These are phyloP conservation scores for Stephanodiscus triporus DNA, from an alignment of 108 stramenopile species.

Conservation along the genomic window DNA sequence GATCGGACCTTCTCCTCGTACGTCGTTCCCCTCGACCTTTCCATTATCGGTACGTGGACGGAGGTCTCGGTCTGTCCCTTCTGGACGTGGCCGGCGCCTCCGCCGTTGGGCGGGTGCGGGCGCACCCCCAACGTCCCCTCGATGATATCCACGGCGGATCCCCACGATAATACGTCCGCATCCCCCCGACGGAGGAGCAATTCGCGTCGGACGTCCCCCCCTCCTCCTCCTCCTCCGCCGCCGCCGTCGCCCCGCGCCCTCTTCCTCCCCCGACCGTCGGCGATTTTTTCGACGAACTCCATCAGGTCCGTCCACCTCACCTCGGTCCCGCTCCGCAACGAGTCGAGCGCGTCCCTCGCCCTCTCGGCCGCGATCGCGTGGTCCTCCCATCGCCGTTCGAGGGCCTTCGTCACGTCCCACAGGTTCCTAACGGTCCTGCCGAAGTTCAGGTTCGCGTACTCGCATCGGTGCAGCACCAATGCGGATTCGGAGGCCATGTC, in stretches of 20 bases:
- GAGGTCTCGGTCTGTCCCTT: slow-evolving; percentile 50
- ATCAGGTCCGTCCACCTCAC: slow-evolving; percentile 60
- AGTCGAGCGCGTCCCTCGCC: slow-evolving; percentile 66
- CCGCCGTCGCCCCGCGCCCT: slow-evolving; percentile 17
- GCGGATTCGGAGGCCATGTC: slow-evolving; percentile 88
- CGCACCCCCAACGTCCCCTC: slow-evolving; percentile 21
- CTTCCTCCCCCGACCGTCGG: slow-evolving; percentile 59
- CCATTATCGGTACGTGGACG: slow-evolving; percentile 71
- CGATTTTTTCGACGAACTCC: slow-evolving; percentile 53
- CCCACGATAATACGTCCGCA: slow-evolving; percentile 27
- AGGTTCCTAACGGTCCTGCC: slow-evolving; percentile 76
- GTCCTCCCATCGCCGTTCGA: slow-evolving; percentile 81
- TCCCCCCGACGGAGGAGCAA: background rate
- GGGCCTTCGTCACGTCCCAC: slow-evolving; percentile 66
- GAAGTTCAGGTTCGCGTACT: slow-evolving; percentile 70
- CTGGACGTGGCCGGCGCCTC: slow-evolving; percentile 22
- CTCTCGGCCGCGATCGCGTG: slow-evolving; percentile 69
- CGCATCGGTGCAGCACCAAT: slow-evolving; percentile 92
- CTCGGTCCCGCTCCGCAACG: slow-evolving; percentile 35
- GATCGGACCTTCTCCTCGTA: slow-evolving; percentile 90
- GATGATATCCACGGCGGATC: slow-evolving; percentile 27
- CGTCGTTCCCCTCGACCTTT: slow-evolving; percentile 74
- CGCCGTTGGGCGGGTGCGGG: slow-evolving; percentile 36
- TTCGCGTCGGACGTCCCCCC: slow-evolving; percentile 16
- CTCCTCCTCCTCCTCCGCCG: background rate